Evolutionary conservation across 106 monocot species (phyloP), one percentile per base, ranked within the genome.

Genomic region (Hemerocallis citrina): DNA sequence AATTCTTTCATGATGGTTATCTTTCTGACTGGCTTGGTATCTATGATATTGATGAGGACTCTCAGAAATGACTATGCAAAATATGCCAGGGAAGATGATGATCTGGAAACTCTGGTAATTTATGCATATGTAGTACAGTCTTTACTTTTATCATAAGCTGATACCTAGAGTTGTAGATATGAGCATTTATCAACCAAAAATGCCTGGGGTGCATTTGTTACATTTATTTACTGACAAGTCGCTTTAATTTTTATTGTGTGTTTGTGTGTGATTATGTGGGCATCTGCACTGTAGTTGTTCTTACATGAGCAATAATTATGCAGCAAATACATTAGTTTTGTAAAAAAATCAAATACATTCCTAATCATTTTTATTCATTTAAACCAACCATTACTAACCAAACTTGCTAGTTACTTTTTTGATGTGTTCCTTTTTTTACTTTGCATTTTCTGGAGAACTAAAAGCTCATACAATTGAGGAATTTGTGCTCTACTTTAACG

Each of bases 1-100:
- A 95, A 95, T 81, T 95, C 94, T 57, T 95, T 95, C 65, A 89
- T 95, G 94, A 95, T 95, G 94, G 89, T 95, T 67, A 95, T 95
- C 74, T 95, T 95, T 63, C 85, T 95, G 38, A 89, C 89, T 58
- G 94, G 94, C 39, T 52, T 95, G 30, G 89, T 95, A 13, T 95
- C 94, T 2, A 89, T 95, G 94, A 89, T 95, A 75, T 74, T 89
- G 73, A 95, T 95, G 94, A 76, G 94, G 16, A 94, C 94, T 67
- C 80, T 94, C 22, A 85, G 89, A 78, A 89, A 94, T 68, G 94
- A 94, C 70, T 94, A 89, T 64, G 94, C 94, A 34, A 95, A 95
- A 71, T 95, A 95, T 86, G 94, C 89, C 60, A 80, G 86, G 22
- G 94, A 89, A 77, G 86, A 86, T 71, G 94, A 95, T 76, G 94